Conservation (phyloP, 2,329 filamentous ascomycete genomes). For the Sporothrix pallida region DNA sequence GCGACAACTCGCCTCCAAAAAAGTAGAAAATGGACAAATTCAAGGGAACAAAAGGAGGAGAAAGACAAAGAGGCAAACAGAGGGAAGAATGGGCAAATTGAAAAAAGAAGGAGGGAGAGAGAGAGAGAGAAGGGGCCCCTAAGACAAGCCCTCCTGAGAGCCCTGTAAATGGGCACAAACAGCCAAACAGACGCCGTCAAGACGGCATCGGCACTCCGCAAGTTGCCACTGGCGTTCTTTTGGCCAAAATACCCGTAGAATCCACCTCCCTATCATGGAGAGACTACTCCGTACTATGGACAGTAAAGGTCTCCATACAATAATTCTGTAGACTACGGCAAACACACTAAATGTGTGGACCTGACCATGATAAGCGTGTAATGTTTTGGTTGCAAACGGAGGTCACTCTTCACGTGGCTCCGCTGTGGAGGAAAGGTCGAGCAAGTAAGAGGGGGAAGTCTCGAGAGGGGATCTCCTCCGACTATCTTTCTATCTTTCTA, state of each 20-base stretch:
- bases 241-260: neutral
- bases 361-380: no score
- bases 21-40: neutral
- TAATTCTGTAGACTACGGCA: no score
- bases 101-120: neutral
- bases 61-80: neutral
- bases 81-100: neutral
- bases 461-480: neutral
- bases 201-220: neutral
- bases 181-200: no score
- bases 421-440: neutral
- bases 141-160: no score
- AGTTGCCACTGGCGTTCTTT: neutral
- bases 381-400: no score
- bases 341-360: no score
- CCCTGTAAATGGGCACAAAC: neutral
- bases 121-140: neutral
- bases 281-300: no score
- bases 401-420: neutral
- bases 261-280: slow-evolving; percentile 10
- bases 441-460: neutral
- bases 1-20: neutral
- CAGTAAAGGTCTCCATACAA: no score
- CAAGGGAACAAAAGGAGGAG: neutral
- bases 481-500: neutral